Evolutionary conservation across 2,329 filamentous ascomycete genomes (phyloP).

Genomic region (Epichloe bromicola): DNA sequence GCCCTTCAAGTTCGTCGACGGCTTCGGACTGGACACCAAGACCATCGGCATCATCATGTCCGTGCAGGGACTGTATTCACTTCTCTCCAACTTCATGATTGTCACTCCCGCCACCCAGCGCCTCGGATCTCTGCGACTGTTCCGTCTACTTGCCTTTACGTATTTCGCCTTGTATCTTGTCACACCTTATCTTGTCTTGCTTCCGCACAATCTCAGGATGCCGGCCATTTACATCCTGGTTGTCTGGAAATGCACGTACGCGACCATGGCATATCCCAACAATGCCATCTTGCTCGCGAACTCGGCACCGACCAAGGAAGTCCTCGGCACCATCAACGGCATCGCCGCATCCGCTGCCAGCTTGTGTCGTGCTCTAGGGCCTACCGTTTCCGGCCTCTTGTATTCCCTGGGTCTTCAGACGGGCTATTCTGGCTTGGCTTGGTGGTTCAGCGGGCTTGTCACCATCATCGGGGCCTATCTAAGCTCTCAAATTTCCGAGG

Average conservation of each 20-base stretch:
- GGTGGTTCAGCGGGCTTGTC: conserved; percentile 80
- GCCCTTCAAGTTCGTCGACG: conserved; percentile 81
- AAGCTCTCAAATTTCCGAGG: conserved; percentile 63
- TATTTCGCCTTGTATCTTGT: conserved; percentile 83
- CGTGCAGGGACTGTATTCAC: conserved; percentile 77
- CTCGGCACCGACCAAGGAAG: conserved; percentile 68
- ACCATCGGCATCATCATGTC: conserved; percentile 81
- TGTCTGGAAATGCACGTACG: conserved; percentile 85
- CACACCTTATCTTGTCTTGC: conserved; percentile 77
- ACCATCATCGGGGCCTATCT: conserved; percentile 62
- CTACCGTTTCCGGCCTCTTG: conserved; percentile 73
- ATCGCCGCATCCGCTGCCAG: conserved; percentile 85
- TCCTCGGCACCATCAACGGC: conserved; percentile 86
- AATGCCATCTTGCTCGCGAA: conserved; percentile 84
- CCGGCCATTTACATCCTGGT: conserved; percentile 64
- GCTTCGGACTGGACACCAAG: conserved; percentile 72
- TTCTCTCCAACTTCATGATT: conserved; percentile 71
- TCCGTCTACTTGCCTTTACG: conserved; percentile 64
- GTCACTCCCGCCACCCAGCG: conserved; percentile 66
- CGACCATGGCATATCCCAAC: conserved; percentile 82
- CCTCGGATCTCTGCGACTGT: conserved; percentile 68
- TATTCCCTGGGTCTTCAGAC: conserved; percentile 68
- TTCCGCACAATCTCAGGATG: conserved; percentile 60
- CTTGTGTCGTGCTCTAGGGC: conserved; percentile 75
- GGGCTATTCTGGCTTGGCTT: conserved; percentile 78